Base-by-base conservation (phyloP, 129 eudicot species). In the Flaveria brownii region DNA sequence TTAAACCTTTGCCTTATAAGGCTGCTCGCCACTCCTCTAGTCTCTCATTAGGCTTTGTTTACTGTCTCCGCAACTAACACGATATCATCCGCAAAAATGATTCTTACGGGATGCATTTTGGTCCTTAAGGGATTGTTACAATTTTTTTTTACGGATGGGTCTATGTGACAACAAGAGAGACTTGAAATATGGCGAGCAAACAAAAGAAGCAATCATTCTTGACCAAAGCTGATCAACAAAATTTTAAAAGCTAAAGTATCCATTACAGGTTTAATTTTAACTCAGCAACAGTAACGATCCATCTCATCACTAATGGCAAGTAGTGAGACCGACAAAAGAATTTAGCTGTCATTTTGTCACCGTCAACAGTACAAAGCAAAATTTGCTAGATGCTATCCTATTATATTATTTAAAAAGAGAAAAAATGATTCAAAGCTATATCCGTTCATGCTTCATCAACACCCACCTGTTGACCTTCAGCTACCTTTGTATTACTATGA, bases 401-500 rank as follows among this genome's bases (percentile, higher is more conserved):
- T 33, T 41, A 41, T 39, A 56, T 57, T 74, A 20, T 54, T 43
- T 15, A 13, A 23, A 17, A 12, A 73, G 11, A 20, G n/a, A 6
- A 74, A 16, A 74, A 60, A 22, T 42, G 57, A 61, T n/a, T 23
- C 45, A 45, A 5, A 7, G n/a, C 28, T 20, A 50, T 13, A 73
- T 25, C 57, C 62, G 15, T 59, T 72, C 39, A 33, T 59, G 78
- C 43, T 74, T 64, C 72, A 46, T 62, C 71, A 18, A 75, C 79
- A 22, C 62, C 72, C 41, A 4, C 39, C 59, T 30, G 20, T 72
- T 56, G 77, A 72, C 45, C 80, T 61, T 75, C 23, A 67, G 22
- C 22, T 6, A 66, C 7, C 68, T 22, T 68, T 41, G 62, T 55
- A 55, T 46, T 43, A 11, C 41, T 26, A 39, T 11, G 14, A 43